Evolutionary conservation across 164 flowering plant genomes (phyloP).

Genomic region (Vitis labrusca): DNA sequence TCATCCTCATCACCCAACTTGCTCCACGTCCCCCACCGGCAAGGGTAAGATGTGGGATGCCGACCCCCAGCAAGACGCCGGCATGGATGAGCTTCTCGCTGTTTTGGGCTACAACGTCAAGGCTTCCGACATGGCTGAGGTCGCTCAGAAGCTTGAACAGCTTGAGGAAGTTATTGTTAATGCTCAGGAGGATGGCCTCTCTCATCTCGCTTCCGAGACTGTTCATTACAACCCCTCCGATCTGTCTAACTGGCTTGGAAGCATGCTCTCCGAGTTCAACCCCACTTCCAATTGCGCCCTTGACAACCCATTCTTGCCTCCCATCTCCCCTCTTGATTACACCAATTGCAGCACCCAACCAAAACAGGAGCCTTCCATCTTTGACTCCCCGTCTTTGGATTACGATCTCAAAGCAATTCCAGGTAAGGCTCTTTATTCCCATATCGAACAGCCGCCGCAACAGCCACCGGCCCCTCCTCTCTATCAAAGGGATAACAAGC

Average conservation of each 20-base stretch:
- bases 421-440: slow-evolving; percentile 39
- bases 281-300: slow-evolving; percentile 21
- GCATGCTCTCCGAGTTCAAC: slow-evolving; percentile 61
- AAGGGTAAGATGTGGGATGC: slow-evolving; percentile 49
- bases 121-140: slow-evolving; percentile 76
- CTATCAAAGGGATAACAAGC: slow-evolving; percentile 17
- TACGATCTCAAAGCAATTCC: slow-evolving; percentile 76
- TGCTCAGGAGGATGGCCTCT: slow-evolving; percentile 44
- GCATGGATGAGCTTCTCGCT: slow-evolving; percentile 72
- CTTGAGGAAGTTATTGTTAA: slow-evolving; percentile 58
- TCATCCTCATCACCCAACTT: not conserved
- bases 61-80: slow-evolving; percentile 32
- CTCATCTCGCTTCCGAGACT: slow-evolving; percentile 61
- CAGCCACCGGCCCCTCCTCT: slow-evolving; percentile 8
- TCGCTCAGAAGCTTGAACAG: slow-evolving; percentile 80
- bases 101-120: slow-evolving; percentile 75
- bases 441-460: slow-evolving; percentile 2
- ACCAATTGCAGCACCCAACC: slow-evolving; percentile 19
- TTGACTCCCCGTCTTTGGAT: slow-evolving; percentile 22
- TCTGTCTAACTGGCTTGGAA: slow-evolving; percentile 60
- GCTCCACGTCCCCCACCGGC: slow-evolving; percentile 7
- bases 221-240: slow-evolving; percentile 85
- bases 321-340: slow-evolving; percentile 4
- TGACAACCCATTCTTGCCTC: too few species aligned
- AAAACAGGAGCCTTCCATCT: slow-evolving; percentile 2